Conservation (phyloP, 2,329 filamentous ascomycete genomes). For the Ciborinia camelliae region DNA sequence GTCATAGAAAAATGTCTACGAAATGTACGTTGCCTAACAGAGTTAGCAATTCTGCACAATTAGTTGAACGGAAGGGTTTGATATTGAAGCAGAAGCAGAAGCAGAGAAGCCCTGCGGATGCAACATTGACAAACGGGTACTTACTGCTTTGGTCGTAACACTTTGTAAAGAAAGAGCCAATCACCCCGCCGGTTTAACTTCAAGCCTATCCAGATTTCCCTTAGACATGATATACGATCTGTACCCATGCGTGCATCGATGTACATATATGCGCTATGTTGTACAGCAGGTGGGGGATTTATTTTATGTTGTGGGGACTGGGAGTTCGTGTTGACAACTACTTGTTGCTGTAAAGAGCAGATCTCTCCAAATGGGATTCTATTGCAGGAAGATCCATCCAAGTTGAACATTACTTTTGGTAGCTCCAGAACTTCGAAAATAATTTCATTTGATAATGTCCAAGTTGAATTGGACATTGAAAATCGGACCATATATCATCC, state of each 20-base stretch:
- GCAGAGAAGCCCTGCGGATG: slow-evolving; percentile 13
- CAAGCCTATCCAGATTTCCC: slow-evolving; percentile 3
- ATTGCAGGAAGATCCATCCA: too few relatives aligned
- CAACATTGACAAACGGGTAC: slow-evolving; percentile 21
- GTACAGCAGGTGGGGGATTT: slow-evolving; percentile 5
- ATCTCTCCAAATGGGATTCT: neutral
- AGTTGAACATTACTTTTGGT: neutral
- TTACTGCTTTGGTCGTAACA: slow-evolving; percentile 10
- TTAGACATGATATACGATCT: slow-evolving; percentile 6
- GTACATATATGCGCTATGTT: slow-evolving; percentile 7
- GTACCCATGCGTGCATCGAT: slow-evolving; percentile 12
- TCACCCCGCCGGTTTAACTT: neutral
- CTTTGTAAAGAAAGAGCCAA: neutral
- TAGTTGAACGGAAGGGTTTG: neutral
- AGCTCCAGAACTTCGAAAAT: neutral
- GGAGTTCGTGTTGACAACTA: neutral
- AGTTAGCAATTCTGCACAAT: neutral
- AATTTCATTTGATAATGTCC: neutral
- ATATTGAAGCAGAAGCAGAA: neutral
- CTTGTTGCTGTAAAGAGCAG: neutral
- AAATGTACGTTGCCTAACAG: neutral
- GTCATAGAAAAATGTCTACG: neutral
- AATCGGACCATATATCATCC: neutral
- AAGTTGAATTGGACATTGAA: neutral
- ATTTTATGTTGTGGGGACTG: slow-evolving; percentile 3